Conservation (phyloP, 768 basidiomycete species). For the Suillus decipiens region DNA sequence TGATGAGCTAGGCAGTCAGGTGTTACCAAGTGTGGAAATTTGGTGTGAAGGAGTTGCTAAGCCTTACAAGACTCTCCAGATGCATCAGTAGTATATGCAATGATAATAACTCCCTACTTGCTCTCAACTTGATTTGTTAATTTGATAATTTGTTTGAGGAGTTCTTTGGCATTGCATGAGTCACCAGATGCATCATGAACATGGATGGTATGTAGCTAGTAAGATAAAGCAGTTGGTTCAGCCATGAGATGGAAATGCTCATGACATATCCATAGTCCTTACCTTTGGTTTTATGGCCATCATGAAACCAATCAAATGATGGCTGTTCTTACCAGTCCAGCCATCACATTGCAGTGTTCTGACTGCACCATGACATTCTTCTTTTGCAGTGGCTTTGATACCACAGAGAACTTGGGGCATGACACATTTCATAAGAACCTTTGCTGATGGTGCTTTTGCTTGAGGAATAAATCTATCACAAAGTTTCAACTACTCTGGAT, state of each 20-base stretch:
- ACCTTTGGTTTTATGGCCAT: constrained; percentile 25
- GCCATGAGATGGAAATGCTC: not conserved
- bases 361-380: constrained; percentile 14
- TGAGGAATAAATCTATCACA: constrained; percentile 33
- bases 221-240: constrained; percentile 4
- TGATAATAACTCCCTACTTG: constrained; percentile 26
- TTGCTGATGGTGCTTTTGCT: constrained; percentile 26
- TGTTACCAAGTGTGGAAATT: constrained; percentile 29
- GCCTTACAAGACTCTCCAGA: constrained; percentile 37
- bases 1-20: constrained; percentile 42
- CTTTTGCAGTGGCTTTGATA: constrained; percentile 3
- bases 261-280: not conserved
- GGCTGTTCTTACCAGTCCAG: constrained; percentile 36
- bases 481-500: constrained; percentile 34
- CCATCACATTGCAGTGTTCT: constrained; percentile 38
- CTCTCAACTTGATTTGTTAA: constrained; percentile 21
- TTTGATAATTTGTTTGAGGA: constrained; percentile 25
- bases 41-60: constrained; percentile 14
- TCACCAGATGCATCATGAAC: constrained; percentile 36
- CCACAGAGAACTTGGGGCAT: constrained; percentile 19
- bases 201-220: constrained; percentile 31
- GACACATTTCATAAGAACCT: constrained; percentile 25
- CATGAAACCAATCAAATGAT: constrained; percentile 38
- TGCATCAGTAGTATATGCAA: constrained; percentile 35
- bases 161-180: constrained; percentile 33